Base-by-base conservation (phyloP, 768 basidiomycete species). In the Udeniomyces megalosporus region DNA sequence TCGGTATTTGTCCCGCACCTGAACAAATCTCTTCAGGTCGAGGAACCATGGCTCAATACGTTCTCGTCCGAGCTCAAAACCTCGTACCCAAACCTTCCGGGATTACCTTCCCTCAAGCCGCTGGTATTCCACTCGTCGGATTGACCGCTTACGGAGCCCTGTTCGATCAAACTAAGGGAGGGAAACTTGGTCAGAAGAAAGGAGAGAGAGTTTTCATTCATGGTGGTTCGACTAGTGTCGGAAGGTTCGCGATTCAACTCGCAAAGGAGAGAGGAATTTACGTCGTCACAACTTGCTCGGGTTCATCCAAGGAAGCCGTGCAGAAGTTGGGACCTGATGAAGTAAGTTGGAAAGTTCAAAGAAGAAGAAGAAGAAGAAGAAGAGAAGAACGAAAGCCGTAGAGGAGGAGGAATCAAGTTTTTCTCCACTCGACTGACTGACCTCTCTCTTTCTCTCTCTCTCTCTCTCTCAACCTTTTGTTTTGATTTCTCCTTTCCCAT, bases 261-360 rank as follows among this genome's bases (percentile, higher is more conserved):
- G 62, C 62, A 1, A 63, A 63, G 49, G 29, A 26, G 6, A 7
- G 46, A 38, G 62, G 62, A 14, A 56, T 54, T 47, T 45, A 50
- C 56, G 62, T 63, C 26, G 56, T 63, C n/a, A 46, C 50, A 17
- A 58, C 62, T 1, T 63, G 62, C 62, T 63, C 62, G 17, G 22
- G 12, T 1, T 29, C 26, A 11, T 50, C 34, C 29, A 38, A 28
- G 15, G 50, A 57, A 17, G 50, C 28, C 0, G 29, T 45, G 47
- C 29, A 50, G 38, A 17, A 17, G 15, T 56, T 63, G 2, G 62
- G 62, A 4, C 54, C 62, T 6, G 62, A 63, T 22, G 62, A 63
- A 50, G 62, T 63, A 12, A n/a, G 62, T 50, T 3, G 8, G 3
- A 20, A 17, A 4, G n/a, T 38, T 17, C 17, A 8, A 15, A 10